phyloP scores from a whole-genome alignment of 768 basidiomycete species.

The Tremella fuciformis region DNA sequence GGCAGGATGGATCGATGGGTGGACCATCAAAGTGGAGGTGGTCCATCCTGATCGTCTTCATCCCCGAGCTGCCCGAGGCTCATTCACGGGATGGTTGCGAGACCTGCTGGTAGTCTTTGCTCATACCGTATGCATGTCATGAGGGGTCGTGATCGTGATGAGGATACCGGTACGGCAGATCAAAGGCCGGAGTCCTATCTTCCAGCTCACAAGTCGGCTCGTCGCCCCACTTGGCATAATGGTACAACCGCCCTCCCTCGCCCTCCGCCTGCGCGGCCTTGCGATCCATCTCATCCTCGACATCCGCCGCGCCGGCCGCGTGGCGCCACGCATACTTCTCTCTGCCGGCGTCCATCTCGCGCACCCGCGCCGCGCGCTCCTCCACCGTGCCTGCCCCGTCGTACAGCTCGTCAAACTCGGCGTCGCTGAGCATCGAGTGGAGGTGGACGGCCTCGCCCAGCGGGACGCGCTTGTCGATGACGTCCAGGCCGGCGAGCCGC shows the following conservation, averaged over 20 bases:
- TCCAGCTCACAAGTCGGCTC: conserved; percentile 11
- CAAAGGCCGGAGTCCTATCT: conserved; percentile 11
- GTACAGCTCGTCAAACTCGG: conserved; percentile 5
- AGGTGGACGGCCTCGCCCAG: conserved; percentile 11
- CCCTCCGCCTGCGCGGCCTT: conserved; percentile 9
- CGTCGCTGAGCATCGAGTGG: conserved; percentile 5
- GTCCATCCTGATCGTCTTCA: too few relatives aligned
- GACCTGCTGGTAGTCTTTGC: too few relatives aligned
- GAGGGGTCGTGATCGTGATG: too few relatives aligned
- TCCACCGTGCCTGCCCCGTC: not conserved
- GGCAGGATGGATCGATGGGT: too few relatives aligned
- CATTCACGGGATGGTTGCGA: too few relatives aligned
- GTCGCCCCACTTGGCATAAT: conserved; percentile 17
- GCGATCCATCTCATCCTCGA: conserved; percentile 5
- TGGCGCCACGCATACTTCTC: conserved; percentile 13
- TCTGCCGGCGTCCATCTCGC: not conserved
- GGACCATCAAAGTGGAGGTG: too few relatives aligned
- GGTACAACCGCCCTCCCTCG: conserved; percentile 8
- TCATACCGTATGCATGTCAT: too few relatives aligned
- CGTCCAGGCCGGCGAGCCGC: conserved; percentile 13
- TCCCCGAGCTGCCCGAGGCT: too few relatives aligned
- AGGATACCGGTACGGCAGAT: not conserved
- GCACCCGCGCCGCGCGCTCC: not conserved
- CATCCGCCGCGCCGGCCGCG: not conserved
- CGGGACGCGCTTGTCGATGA: not conserved